These are phyloP conservation scores for Debaryomyces sp. DNA, from an alignment of 1,139 yeast genomes.

Conservation along the genomic window DNA sequence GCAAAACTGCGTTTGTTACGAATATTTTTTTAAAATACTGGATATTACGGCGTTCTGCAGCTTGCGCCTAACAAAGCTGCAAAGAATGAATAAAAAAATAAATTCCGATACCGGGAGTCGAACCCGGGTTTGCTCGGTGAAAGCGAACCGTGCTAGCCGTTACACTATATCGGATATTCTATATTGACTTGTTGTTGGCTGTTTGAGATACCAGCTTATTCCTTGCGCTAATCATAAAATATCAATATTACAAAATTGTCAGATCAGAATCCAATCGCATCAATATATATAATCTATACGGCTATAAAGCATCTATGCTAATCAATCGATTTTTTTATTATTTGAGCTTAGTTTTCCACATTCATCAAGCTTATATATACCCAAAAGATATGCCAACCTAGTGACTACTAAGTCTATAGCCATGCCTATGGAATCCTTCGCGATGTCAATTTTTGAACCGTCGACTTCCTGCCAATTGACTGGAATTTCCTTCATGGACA, in stretches of 20 bases:
- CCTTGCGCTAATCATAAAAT: too few species aligned
- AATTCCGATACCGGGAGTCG: conserved; percentile 79
- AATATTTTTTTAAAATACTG: not conserved
- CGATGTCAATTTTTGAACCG: conserved; percentile 92
- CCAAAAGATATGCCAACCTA: conserved; percentile 82
- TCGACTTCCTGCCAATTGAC: conserved; percentile 97
- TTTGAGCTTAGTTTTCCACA: conserved; percentile 20
- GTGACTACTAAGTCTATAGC: conserved; percentile 94
- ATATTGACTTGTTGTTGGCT: not conserved
- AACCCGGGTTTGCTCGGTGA: conserved; percentile 84
- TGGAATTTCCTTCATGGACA: conserved; percentile 74
- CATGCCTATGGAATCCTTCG: conserved; percentile 89
- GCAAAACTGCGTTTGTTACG: not conserved
- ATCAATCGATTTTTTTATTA: conserved; percentile 1
- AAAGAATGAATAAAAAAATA: conserved; percentile 22
- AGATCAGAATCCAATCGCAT: not conserved
- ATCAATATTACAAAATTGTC: not conserved
- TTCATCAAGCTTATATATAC: conserved; percentile 62
- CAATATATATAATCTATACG: not conserved
- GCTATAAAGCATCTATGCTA: not conserved
- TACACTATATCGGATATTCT: conserved; percentile 66
- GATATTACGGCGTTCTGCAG: not conserved
- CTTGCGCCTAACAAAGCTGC: not conserved
- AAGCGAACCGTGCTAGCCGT: conserved; percentile 84
- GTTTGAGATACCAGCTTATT: not conserved